A percentile compares a stretch with the other conserved stretches of the same genome.
phyloP scores from a whole-genome alignment of 257 asterid genomes.

The Forsythia viridissima region DNA sequence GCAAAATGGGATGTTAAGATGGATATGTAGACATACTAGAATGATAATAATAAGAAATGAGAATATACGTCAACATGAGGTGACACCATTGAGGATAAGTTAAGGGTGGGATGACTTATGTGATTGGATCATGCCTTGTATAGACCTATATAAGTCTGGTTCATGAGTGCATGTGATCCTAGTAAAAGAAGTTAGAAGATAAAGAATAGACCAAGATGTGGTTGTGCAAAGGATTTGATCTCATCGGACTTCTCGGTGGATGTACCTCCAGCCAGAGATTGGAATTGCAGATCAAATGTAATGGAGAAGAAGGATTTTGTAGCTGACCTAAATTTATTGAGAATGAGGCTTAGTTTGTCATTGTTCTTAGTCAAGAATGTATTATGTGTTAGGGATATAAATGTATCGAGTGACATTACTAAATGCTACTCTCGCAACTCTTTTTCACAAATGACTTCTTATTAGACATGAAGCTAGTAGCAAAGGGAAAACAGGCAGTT shows the following conservation, averaged over 20 bases:
- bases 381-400: neutral
- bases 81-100: neutral
- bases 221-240: neutral
- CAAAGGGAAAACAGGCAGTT: neutral
- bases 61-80: neutral
- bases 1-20: neutral
- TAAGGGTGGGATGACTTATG: neutral
- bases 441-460: neutral
- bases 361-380: neutral
- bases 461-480: neutral
- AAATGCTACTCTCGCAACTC: neutral
- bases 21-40: neutral
- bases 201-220: neutral
- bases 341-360: neutral
- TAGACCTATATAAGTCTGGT: neutral
- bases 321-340: neutral
- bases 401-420: neutral
- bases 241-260: neutral
- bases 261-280: slow-evolving; percentile 1
- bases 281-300: neutral
- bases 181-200: neutral
- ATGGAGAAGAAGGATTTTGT: neutral
- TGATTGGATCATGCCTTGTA: neutral
- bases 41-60: neutral
- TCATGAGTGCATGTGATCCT: neutral